These are phyloP conservation scores for Onygenales sp. DNA, from an alignment of 2,329 filamentous ascomycete species.

Conservation along the genomic window DNA sequence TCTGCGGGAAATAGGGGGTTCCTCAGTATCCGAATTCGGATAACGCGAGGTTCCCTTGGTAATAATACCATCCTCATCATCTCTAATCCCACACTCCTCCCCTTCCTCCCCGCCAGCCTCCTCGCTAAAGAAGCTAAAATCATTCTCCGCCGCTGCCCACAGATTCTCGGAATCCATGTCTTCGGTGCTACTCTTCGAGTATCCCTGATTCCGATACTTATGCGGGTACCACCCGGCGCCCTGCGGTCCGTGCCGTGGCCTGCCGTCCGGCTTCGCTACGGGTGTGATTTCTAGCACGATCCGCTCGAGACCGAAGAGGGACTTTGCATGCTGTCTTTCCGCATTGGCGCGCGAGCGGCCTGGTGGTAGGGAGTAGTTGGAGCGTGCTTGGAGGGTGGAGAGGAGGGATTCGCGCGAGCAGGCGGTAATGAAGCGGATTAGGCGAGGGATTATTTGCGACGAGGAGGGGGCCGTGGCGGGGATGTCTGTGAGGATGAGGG, in stretches of 20 bases:
- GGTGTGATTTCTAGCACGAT: constrained; percentile 47
- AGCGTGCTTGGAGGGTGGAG: constrained; percentile 42
- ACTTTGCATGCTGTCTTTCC: constrained; percentile 39
- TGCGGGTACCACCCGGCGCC: constrained; percentile 29
- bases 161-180: constrained; percentile 51
- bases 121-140: constrained; percentile 54
- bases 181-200: constrained; percentile 45
- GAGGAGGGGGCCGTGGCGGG: constrained; percentile 37
- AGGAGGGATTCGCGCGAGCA: constrained; percentile 48
- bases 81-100: constrained; percentile 41
- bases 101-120: constrained; percentile 18
- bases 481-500: constrained; percentile 48
- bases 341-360: constrained; percentile 42
- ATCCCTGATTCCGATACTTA: constrained; percentile 35
- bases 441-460: constrained; percentile 31
- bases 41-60: too few relatives aligned
- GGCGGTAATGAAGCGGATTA: constrained; percentile 47
- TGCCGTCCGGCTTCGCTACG: constrained; percentile 12
- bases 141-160: constrained; percentile 49
- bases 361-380: constrained; percentile 52
- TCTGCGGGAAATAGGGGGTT: too few relatives aligned
- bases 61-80: constrained; percentile 12
- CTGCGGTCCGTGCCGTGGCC: neutral
- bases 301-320: constrained; percentile 46
- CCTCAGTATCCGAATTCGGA: too few relatives aligned